Percentiles rank a stretch among this genome's conserved stretches.
Evolutionary conservation across 176 grass and related monocot genomes (phyloP).

Genomic region (Luzula sylvatica): DNA sequence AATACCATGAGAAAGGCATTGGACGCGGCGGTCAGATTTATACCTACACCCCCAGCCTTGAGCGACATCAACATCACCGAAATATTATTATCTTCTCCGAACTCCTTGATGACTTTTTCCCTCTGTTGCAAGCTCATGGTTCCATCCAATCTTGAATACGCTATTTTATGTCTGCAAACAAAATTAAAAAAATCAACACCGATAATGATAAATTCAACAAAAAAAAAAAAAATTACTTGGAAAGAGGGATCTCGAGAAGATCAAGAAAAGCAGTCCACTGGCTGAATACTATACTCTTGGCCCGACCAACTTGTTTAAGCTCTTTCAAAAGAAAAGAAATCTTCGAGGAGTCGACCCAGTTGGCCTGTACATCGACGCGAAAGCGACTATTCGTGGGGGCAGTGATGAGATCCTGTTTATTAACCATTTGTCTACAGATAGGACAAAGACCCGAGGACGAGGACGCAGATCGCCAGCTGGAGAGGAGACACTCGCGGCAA

Average conservation of each 20-base stretch:
- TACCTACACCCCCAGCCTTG: slow-evolving; percentile 94
- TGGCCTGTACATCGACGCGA: slow-evolving; percentile 67
- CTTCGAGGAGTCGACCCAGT: slow-evolving; percentile 95
- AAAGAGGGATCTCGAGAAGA: slow-evolving; percentile 96
- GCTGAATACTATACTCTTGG: slow-evolving; percentile 94
- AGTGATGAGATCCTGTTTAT: slow-evolving; percentile 83
- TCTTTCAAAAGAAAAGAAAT: slow-evolving; percentile 78
- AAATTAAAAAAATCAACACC: slow-evolving; percentile 16
- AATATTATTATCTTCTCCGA: slow-evolving; percentile 61
- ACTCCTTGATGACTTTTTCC: slow-evolving; percentile 75
- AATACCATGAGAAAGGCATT: slow-evolving; percentile 98
- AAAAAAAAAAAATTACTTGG: slow-evolving; percentile 34
- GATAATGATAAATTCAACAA: not conserved
- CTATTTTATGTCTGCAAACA: slow-evolving; percentile 45
- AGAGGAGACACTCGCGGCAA: slow-evolving; percentile 81
- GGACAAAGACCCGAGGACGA: slow-evolving; percentile 73
- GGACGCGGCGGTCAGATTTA: slow-evolving; percentile 93
- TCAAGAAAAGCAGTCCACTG: slow-evolving; percentile 99
- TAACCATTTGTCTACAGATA: slow-evolving; percentile 73
- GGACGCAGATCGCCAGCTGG: slow-evolving; percentile 61
- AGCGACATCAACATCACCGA: slow-evolving; percentile 90
- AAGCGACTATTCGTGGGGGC: slow-evolving; percentile 79
- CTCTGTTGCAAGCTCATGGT: slow-evolving; percentile 79
- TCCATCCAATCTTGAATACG: slow-evolving; percentile 76
- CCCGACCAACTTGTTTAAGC: slow-evolving; percentile 42